These are phyloP conservation scores for Solanum ossicruentum DNA, from an alignment of 257 asterid species.

Conservation along the genomic window DNA sequence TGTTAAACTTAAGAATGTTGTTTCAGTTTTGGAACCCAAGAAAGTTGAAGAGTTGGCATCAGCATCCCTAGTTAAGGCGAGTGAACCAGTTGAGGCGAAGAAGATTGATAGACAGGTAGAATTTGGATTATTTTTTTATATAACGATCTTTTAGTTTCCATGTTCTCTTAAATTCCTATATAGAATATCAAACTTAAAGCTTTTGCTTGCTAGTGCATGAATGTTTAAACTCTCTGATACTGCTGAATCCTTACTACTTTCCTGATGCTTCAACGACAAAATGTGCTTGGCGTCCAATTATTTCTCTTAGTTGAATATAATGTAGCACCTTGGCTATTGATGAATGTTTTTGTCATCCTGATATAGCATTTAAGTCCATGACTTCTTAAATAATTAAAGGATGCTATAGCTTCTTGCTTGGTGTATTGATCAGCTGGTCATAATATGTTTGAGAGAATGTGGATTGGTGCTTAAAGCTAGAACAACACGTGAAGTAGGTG, in stretches of 20 bases:
- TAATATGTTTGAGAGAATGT: background rate
- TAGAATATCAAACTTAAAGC: background rate
- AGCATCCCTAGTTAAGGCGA: slow-evolving; percentile 24
- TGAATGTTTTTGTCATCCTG: background rate
- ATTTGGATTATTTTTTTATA: background rate
- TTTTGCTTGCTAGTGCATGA: background rate
- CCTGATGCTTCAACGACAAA: background rate
- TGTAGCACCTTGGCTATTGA: background rate
- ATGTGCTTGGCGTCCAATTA: background rate
- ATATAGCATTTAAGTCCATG: background rate
- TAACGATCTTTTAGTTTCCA: background rate
- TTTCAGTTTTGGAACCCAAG: slow-evolving; percentile 44
- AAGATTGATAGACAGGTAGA: slow-evolving; percentile 79
- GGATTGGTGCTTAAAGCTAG: background rate
- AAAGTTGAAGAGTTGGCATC: slow-evolving; percentile 29
- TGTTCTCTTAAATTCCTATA: background rate
- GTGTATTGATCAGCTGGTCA: background rate
- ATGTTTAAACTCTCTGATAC: background rate
- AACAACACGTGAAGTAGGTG: background rate
- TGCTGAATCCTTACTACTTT: background rate
- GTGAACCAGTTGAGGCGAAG: slow-evolving; percentile 35
- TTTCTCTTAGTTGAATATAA: background rate
- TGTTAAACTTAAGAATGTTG: slow-evolving; percentile 31
- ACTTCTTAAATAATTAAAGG: background rate
- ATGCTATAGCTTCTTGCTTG: background rate